A percentile compares a stretch with the other conserved stretches of the same genome.
Conservation (phyloP, 2,329 filamentous ascomycete genomes). For the Chaetomium globosum region DNA sequence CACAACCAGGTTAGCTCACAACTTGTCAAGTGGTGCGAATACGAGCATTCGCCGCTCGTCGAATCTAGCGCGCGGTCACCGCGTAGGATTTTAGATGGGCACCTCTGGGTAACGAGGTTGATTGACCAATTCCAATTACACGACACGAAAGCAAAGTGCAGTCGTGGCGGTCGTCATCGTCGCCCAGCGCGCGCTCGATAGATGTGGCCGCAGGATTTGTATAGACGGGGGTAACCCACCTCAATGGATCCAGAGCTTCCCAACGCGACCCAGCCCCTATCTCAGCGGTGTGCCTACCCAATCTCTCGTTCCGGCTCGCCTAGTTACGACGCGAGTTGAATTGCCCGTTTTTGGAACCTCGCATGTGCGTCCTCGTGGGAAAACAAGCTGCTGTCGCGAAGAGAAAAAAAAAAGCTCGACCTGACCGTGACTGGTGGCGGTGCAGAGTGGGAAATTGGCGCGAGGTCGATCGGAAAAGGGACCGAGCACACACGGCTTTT, state of each 20-base stretch:
- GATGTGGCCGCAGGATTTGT: conserved; percentile 8
- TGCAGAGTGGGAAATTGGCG: conserved; percentile 35
- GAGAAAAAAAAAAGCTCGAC: conserved; percentile 14
- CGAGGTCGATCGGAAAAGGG: conserved; percentile 32
- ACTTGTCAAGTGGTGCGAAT: background rate
- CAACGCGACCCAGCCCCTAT: conserved; percentile 35
- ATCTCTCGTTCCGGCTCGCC: conserved; percentile 25
- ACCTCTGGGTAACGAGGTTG: background rate
- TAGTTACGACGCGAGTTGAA: conserved; percentile 19
- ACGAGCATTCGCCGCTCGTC: background rate
- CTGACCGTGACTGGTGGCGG: conserved; percentile 26
- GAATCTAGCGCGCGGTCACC: background rate
- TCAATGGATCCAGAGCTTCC: conserved; percentile 27
- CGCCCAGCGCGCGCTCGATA: background rate
- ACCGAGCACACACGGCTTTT: conserved; percentile 33
- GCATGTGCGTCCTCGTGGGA: conserved; percentile 25
- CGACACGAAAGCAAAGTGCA: background rate
- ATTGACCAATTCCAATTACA: conserved; percentile 17
- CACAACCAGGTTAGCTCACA: conserved; percentile 13
- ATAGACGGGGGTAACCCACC: conserved; percentile 28
- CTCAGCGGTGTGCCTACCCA: conserved; percentile 32
- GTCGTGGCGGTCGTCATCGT: background rate
- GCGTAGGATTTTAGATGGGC: background rate
- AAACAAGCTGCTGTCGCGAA: conserved; percentile 25
- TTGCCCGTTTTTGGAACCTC: conserved; percentile 19